These are phyloP conservation scores for Vitrella brassicaformis DNA, from an alignment of 73 alveolate species.

Conservation along the genomic window DNA sequence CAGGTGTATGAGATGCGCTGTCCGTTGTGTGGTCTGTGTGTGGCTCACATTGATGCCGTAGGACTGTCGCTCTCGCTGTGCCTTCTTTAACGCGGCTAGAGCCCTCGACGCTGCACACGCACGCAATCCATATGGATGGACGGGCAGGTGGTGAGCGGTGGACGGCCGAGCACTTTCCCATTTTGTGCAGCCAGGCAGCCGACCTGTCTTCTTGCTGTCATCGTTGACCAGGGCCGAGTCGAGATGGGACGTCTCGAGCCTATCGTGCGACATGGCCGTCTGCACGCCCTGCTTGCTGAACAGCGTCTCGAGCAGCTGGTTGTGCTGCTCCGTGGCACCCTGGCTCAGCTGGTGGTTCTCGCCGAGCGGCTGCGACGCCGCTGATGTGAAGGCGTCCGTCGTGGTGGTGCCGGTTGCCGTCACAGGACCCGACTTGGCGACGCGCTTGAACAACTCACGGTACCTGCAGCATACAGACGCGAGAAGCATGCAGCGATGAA, in stretches of 20 bases:
- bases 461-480: too few species aligned
- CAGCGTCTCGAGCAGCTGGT: slow-evolving; percentile 3
- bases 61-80: too few species aligned
- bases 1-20: background rate
- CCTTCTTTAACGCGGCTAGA: background rate
- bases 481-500: too few species aligned
- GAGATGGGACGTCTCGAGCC: slow-evolving; percentile 20
- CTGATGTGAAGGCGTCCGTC: too few species aligned
- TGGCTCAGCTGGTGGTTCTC: too few species aligned
- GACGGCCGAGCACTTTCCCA: background rate
- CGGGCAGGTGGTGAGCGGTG: background rate
- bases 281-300: slow-evolving; percentile 4
- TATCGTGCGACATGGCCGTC: slow-evolving; percentile 1
- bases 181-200: background rate
- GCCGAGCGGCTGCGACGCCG: too few species aligned
- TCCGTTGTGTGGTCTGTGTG: background rate
- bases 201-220: background rate
- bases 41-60: too few species aligned
- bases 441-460: too few species aligned
- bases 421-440: too few species aligned
- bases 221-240: slow-evolving; percentile 4
- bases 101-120: background rate
- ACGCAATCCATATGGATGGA: background rate
- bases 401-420: too few species aligned
- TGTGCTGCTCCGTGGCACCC: slow-evolving; percentile 1